Evolutionary conservation across 2,329 filamentous ascomycete genomes (phyloP).

Genomic region (Exophiala xenobiotica): DNA sequence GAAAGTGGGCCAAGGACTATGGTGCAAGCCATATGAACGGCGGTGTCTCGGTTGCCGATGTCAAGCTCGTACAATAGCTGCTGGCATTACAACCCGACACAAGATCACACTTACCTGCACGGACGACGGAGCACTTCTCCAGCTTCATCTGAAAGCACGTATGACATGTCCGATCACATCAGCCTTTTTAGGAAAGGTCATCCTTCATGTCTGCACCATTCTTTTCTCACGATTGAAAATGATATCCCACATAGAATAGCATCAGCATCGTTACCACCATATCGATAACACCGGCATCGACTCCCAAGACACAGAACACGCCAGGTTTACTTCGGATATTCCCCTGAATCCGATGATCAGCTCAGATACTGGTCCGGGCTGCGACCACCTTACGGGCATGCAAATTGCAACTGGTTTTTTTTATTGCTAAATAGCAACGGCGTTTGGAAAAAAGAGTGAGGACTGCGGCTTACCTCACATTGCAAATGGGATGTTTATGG

Average conservation of each 20-base stretch:
- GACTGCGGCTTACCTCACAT: background rate
- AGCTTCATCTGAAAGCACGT: conserved; percentile 6
- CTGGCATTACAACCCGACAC: background rate
- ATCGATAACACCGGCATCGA: conserved; percentile 13
- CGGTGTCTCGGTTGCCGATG: conserved; percentile 19
- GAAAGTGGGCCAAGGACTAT: conserved; percentile 89
- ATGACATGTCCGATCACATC: background rate
- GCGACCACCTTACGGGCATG: background rate
- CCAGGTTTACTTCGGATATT: conserved; percentile 4
- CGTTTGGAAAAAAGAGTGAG: conserved; percentile 10
- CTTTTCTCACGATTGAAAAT: conserved; percentile 22
- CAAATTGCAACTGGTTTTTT: conserved; percentile 5
- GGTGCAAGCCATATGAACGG: conserved; percentile 23
- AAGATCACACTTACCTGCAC: background rate
- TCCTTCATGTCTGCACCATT: conserved; percentile 19
- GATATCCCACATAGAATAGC: conserved; percentile 21
- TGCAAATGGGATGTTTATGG: background rate
- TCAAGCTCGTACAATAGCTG: conserved; percentile 23
- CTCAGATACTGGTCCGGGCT: conserved; percentile 2
- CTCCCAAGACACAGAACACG: conserved; percentile 6
- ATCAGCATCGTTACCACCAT: conserved; percentile 24
- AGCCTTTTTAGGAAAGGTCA: conserved; percentile 11
- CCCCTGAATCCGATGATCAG: conserved; percentile 5
- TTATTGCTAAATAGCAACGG: conserved; percentile 10
- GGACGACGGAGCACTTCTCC: background rate